Percentiles rank a stretch among this genome's conserved stretches.
Evolutionary conservation across 1,284 basidiomycete species (phyloP).

Genomic region (Cutaneotrichosporon sp.): DNA sequence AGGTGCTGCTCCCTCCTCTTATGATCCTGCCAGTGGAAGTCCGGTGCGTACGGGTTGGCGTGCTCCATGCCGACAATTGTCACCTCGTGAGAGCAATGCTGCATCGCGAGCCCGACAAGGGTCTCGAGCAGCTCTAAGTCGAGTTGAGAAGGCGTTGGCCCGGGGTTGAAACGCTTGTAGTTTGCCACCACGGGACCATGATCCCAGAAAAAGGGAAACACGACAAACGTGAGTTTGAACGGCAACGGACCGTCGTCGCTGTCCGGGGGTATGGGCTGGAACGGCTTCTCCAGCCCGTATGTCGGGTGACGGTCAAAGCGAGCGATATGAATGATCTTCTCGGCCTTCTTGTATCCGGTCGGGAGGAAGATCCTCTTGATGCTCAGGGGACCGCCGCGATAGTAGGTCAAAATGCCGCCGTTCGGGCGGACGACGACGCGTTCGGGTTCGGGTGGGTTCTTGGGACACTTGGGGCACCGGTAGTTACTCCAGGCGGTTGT

Average conservation of each 20-base stretch:
- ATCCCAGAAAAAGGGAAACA: constrained; percentile 5
- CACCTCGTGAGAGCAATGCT: background rate
- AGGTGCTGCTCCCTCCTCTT: background rate
- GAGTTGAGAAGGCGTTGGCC: background rate
- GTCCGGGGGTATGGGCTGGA: no score
- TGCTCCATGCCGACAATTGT: constrained; percentile 10
- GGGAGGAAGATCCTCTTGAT: background rate
- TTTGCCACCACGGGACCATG: background rate
- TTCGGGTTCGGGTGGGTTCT: background rate
- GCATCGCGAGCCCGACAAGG: background rate
- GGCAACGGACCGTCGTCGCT: no score
- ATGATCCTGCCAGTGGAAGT: background rate
- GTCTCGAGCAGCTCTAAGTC: background rate
- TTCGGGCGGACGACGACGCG: background rate
- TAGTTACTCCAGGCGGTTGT: background rate
- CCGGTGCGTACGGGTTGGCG: background rate
- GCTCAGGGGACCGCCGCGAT: no score
- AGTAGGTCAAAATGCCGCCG: no score
- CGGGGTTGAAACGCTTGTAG: no score
- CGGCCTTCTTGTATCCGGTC: background rate
- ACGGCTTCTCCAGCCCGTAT: no score
- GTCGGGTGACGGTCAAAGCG: no score
- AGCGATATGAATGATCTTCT: background rate
- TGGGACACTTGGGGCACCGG: background rate
- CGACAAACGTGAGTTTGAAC: background rate